Evolutionary conservation across 2,329 filamentous ascomycete species (phyloP), one percentile per base, ranked within the genome.

Genomic region (Domatiomyces catenatus): DNA sequence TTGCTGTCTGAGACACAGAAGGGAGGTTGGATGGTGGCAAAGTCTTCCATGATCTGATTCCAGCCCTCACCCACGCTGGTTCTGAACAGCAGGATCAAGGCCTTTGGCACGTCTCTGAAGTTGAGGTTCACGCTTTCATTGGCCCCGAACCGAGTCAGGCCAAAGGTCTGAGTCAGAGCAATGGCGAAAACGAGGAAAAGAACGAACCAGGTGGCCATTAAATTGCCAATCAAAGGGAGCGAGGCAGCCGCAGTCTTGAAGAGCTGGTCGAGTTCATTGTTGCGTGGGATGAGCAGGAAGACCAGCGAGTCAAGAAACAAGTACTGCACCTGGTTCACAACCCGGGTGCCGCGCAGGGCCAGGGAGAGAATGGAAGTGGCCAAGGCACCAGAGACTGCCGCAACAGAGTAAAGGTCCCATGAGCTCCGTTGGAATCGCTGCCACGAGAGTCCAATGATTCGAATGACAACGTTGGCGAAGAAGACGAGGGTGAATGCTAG

Each of bases 211-310:
- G 93, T 98, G 1, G 90, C 90, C 42, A 98, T 72, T 44, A 98
- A 73, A 62, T 95, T 98, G 52, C 84, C 79, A 59, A 98, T 98
- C 17, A 86, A 81, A 1, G 86, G 83, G 59, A 98, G 70, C 79
- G 86, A 94, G 49, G 90, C 92, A 8, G 92, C 92, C 0, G 90
- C 93, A 1, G 93, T 98, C 67, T 98, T 98, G 79, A 98, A 98
- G 0, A 98, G 79, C 65, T 98, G 92, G 64, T 98, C 93, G 19
- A 98, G 76, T 47, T 94, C 89, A 60, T 98, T 93, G 64, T 98
- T 98, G 48, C 93, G 80, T 1, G 92, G 92, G 54, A 98, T 98
- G 32, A 98, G 76, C 48, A 98, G 73, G 7, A 96, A 75, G 2
- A 92, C 82, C 50, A 96, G 84, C 7, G 86, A 83, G 18, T 96